phyloP scores from a whole-genome alignment of 2,329 filamentous ascomycete genomes.

The Xylaria sp. region DNA sequence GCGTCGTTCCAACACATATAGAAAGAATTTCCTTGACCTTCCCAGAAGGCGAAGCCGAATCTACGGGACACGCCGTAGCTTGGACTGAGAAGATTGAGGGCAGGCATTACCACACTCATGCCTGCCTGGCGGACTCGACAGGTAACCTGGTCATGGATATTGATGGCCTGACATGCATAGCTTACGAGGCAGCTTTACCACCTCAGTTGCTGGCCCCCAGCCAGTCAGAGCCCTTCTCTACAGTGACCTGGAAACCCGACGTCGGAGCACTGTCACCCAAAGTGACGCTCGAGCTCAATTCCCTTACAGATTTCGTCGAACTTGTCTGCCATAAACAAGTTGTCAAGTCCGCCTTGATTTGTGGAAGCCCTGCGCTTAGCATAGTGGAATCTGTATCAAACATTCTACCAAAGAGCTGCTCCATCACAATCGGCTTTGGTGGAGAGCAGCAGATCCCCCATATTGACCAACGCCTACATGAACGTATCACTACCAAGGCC shows the following conservation, averaged over 20 bases:
- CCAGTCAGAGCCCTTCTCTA: conserved; percentile 36
- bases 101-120: conserved; percentile 40
- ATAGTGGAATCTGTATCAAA: conserved; percentile 6
- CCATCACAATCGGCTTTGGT: conserved; percentile 27
- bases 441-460: conserved; percentile 15
- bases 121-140: conserved; percentile 30
- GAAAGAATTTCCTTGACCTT: conserved; percentile 32
- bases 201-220: conserved; percentile 13
- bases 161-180: conserved; percentile 37
- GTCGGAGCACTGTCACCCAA: conserved; percentile 5
- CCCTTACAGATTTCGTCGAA: conserved; percentile 23
- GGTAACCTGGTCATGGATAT: conserved; percentile 41
- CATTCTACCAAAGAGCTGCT: conserved; percentile 21
- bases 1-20: conserved; percentile 37
- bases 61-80: conserved; percentile 27
- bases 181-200: conserved; percentile 45
- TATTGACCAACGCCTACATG: conserved; percentile 23
- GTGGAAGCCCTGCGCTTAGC: conserved; percentile 18
- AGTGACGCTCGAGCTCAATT: not conserved
- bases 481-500: conserved; percentile 19
- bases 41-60: conserved; percentile 20
- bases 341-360: conserved; percentile 27
- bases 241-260: conserved; percentile 35
- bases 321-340: conserved; percentile 32
- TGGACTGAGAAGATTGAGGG: conserved; percentile 36